phyloP scores from a whole-genome alignment of 257 asterid species.

The Echium plantagineum region DNA sequence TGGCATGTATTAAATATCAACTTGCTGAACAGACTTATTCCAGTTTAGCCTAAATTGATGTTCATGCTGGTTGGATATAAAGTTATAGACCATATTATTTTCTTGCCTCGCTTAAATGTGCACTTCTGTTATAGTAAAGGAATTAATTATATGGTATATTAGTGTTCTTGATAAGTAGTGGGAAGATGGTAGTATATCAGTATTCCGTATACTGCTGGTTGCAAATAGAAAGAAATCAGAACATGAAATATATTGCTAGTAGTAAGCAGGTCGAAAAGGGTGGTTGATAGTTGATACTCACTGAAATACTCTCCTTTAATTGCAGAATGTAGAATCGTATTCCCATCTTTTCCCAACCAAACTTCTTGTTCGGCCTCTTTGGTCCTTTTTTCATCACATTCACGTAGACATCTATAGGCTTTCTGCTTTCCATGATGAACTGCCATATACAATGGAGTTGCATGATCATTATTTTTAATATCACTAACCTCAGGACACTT shows the following conservation, averaged over 20 bases:
- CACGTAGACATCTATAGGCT: slow-evolving; percentile 18
- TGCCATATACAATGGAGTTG: slow-evolving; percentile 38
- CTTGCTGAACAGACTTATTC: too few species aligned
- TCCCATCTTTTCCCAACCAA: slow-evolving; percentile 29
- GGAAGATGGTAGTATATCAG: too few species aligned
- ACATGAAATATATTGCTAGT: neutral
- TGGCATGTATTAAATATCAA: too few species aligned
- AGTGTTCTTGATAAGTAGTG: too few species aligned
- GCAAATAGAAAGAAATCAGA: neutral
- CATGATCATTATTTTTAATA: slow-evolving; percentile 19
- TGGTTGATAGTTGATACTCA: slow-evolving; percentile 9
- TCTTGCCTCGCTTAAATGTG: too few species aligned
- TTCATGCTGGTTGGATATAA: too few species aligned
- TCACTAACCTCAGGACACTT: slow-evolving; percentile 8
- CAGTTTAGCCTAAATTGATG: too few species aligned
- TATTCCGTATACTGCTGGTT: too few species aligned
- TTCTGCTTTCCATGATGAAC: slow-evolving; percentile 27
- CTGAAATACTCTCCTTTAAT: slow-evolving; percentile 34
- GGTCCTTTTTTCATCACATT: neutral
- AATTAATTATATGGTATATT: too few species aligned
- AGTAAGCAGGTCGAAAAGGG: neutral
- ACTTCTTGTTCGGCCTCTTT: slow-evolving; percentile 3
- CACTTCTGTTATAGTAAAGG: too few species aligned
- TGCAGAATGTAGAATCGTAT: slow-evolving; percentile 31
- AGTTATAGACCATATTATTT: too few species aligned